Evolutionary conservation across 305 asterid species (phyloP), one percentile per base, ranked within the genome.

Genomic region (Solanum hybrid): DNA sequence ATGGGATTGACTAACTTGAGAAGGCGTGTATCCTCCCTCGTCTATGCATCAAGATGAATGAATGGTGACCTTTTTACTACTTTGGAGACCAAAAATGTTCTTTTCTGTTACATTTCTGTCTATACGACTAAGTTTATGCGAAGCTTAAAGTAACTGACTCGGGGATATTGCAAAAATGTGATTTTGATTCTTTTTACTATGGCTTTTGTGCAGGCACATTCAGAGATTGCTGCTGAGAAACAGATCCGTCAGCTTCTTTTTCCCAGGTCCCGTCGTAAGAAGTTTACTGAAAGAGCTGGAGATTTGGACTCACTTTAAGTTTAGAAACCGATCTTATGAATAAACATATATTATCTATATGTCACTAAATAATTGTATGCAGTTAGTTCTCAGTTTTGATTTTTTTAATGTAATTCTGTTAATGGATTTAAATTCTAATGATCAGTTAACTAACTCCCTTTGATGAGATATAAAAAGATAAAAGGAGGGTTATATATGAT

Each of bases 181-280:
- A 0, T 42, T 84, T 51, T 31, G 31, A 51, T 29, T 31, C 20
- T 12, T 84, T 36, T 51, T 10, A 56, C 31, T 31, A 10, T 84
- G 31, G 27, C 20, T 56, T 51, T 2, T 85, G 0, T 90, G 87
- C 93, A 96, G 98, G 98, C 94, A 46, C 94, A 93, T 24, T 92
- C 98, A 5, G 95, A 91, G 89, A 89, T 90, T 86, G 96, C 94
- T 90, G 98, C 98, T 17, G 96, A 94, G 91, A 96, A 95, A 91
- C 98, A 95, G 93, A 95, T 96, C 89, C 95, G 92, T 86, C 98
- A 93, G 91, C 97, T 96, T 37, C 89, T 96, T 87, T 96, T 93
- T 89, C 96, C 98, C 3, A 93, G 93, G 90, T 94, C 98, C 3
- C 92, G 90, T 37, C 90, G 96, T 24, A 96, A 94, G 92, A 96